Evolutionary conservation across 352 stramenopile genomes (phyloP).

Genomic region (Peronospora belbahrii): DNA sequence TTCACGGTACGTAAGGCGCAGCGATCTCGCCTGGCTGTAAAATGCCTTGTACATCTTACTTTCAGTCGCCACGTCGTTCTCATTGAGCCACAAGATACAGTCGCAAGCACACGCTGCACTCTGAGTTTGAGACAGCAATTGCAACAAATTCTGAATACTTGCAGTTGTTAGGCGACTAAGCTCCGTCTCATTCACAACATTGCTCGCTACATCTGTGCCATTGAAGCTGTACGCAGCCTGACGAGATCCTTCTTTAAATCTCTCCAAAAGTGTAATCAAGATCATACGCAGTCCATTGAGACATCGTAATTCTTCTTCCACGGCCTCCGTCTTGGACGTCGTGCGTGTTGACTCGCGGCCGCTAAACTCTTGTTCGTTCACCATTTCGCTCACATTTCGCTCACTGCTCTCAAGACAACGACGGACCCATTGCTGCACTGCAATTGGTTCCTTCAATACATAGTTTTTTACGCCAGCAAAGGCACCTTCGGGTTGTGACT

Average conservation of each 20-base stretch:
- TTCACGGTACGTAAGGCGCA: constrained; percentile 47
- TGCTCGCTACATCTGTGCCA: constrained; percentile 25
- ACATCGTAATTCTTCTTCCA: constrained; percentile 43
- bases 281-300: constrained; percentile 63
- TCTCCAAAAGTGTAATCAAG: constrained; percentile 56
- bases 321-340: constrained; percentile 23
- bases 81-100: constrained; percentile 60
- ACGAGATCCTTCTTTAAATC: constrained; percentile 52
- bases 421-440: constrained; percentile 70
- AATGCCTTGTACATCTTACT: constrained; percentile 49
- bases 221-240: constrained; percentile 34
- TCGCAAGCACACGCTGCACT: constrained; percentile 44
- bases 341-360: constrained; percentile 25
- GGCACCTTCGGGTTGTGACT: constrained; percentile 12
- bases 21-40: constrained; percentile 50
- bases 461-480: constrained; percentile 42
- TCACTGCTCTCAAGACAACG: constrained; percentile 50
- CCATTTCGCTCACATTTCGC: constrained; percentile 41
- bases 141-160: constrained; percentile 59
- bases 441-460: constrained; percentile 73
- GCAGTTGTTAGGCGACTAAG: constrained; percentile 50
- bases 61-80: constrained; percentile 42
- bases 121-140: constrained; percentile 61
- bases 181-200: constrained; percentile 56
- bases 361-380: constrained; percentile 42